Conservation (phyloP, 192 early-diverging fungal species). For the Coemansia sp. region DNA sequence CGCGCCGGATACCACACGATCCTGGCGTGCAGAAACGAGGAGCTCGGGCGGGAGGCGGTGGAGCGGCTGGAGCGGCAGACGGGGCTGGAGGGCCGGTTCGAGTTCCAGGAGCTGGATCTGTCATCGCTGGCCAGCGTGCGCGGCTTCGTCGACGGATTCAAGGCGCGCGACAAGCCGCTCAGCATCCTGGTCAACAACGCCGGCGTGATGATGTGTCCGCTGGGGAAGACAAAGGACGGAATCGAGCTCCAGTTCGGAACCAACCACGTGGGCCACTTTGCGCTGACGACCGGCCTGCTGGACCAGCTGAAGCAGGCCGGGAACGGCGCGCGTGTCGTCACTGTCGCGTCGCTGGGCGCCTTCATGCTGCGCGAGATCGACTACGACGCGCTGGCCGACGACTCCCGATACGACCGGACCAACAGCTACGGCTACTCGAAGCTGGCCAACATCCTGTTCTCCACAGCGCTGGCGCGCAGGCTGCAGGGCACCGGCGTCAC, state of each 20-base stretch:
- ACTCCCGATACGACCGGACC: constrained; percentile 12
- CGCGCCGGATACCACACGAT: constrained; percentile 58
- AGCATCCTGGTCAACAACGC: constrained; percentile 54
- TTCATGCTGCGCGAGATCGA: constrained; percentile 22
- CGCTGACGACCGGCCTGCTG: constrained; percentile 37
- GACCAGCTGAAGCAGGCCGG: constrained; percentile 21
- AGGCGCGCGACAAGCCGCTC: constrained; percentile 18
- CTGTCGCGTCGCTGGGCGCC: constrained; percentile 39
- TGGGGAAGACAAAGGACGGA: constrained; percentile 55
- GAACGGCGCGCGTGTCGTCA: constrained; percentile 35
- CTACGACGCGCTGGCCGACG: constrained; percentile 23
- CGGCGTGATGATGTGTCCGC: constrained; percentile 65
- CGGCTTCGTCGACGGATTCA: constrained; percentile 43
- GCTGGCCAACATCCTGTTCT: constrained; percentile 49
- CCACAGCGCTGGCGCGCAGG: constrained; percentile 34
- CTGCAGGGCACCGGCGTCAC: constrained; percentile 19
- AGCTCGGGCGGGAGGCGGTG: constrained; percentile 37
- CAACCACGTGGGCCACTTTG: constrained; percentile 65
- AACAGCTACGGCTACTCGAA: constrained; percentile 41
- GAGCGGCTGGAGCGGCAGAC: constrained; percentile 40
- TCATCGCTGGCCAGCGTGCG: constrained; percentile 50
- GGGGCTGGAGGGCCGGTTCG: constrained; percentile 31
- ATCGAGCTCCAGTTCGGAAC: constrained; percentile 70
- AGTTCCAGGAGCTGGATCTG: constrained; percentile 55
- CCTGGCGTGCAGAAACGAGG: constrained; percentile 41